Evolutionary conservation across 306 rosid genomes (phyloP).

Genomic region (Vigna reflexopilosa): DNA sequence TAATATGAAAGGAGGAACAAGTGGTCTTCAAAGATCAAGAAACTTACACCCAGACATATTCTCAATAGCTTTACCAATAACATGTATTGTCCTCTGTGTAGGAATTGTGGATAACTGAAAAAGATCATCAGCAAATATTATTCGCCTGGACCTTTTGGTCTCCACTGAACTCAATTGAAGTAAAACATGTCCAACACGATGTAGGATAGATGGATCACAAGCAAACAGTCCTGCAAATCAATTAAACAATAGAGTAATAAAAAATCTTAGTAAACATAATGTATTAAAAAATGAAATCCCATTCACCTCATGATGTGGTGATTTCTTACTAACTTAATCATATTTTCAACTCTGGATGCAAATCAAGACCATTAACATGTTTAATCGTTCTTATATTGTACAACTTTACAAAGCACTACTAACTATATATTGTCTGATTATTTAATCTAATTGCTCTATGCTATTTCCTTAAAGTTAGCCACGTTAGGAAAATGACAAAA

Average conservation of each 20-base stretch:
- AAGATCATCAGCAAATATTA: slow-evolving; percentile 86
- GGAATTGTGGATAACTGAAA: slow-evolving; percentile 76
- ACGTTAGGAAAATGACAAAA: neutral
- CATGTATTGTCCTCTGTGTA: slow-evolving; percentile 61
- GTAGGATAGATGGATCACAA: slow-evolving; percentile 72
- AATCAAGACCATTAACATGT: slow-evolving; percentile 26
- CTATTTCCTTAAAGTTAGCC: neutral
- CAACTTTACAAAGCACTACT: neutral
- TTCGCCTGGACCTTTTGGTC: slow-evolving; percentile 64
- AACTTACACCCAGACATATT: slow-evolving; percentile 84
- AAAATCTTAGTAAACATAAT: neutral
- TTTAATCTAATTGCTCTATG: neutral
- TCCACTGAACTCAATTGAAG: slow-evolving; percentile 65
- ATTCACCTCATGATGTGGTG: neutral
- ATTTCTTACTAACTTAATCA: slow-evolving; percentile 34
- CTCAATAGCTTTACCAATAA: slow-evolving; percentile 65
- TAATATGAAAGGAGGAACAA: neutral
- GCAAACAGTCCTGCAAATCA: slow-evolving; percentile 75
- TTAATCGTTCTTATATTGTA: neutral
- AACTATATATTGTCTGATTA: neutral
- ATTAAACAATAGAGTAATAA: slow-evolving; percentile 36
- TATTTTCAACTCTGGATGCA: slow-evolving; percentile 26
- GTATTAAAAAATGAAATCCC: neutral
- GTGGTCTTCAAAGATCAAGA: slow-evolving; percentile 32
- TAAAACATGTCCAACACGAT: slow-evolving; percentile 76